Conservation (phyloP, 139 green algal genomes). For the Chlorella ohadii region DNA sequence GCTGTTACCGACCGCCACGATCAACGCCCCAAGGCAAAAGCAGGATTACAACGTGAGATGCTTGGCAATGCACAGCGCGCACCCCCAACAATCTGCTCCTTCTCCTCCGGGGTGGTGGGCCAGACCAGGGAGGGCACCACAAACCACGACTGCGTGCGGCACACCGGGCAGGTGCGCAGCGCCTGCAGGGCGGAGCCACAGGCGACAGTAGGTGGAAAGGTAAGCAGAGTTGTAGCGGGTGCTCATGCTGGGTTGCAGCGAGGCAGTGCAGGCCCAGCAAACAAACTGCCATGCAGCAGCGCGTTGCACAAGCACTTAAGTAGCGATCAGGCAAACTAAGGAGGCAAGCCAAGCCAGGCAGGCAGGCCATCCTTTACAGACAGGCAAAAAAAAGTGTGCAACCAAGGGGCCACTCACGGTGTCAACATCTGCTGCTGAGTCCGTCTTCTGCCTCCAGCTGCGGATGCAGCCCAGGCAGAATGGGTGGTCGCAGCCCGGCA, state of each 20-base stretch:
- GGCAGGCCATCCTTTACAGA: no score
- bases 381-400: no score
- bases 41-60: no score
- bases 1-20: no score
- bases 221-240: no score
- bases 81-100: conserved; percentile 59
- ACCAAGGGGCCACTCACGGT: conserved; percentile 44
- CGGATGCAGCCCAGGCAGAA: conserved; percentile 92
- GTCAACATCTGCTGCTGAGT: conserved; percentile 53
- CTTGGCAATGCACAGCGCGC: no score
- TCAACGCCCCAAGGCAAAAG: no score
- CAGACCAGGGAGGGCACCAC: conserved; percentile 75
- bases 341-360: neutral
- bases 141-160: conserved; percentile 70
- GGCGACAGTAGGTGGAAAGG: no score
- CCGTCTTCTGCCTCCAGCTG: conserved; percentile 68
- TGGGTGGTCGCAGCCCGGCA: conserved; percentile 74
- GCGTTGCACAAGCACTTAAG: neutral
- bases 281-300: neutral
- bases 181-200: conserved; percentile 26
- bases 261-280: neutral
- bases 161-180: conserved; percentile 80
- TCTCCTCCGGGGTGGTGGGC: conserved; percentile 67
- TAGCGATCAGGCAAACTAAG: neutral
- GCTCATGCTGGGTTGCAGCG: no score